Evolutionary conservation across 23 red algal species (phyloP), one percentile per base, ranked within the genome.

Genomic region (Gracilariopsis chorda): DNA sequence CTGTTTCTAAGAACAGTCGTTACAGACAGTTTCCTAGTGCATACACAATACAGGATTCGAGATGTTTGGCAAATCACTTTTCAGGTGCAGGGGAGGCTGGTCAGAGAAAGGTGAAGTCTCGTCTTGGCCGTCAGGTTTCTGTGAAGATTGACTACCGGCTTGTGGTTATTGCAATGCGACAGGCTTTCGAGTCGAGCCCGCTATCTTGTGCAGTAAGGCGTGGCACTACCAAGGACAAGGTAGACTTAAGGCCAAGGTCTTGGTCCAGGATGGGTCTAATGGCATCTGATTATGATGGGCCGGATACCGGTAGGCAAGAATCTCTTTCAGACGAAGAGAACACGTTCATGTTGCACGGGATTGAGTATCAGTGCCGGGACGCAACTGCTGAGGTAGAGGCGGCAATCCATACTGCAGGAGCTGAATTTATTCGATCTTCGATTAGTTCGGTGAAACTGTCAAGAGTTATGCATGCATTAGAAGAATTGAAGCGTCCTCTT

Each of bases 351-450:
- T 23, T 73, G 30, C 67, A 73, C 14, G 67, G 67, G 2, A 46
- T 73, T n/a, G 67, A 73, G 39, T 73, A 73, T 73, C 39, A 73
- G 28, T 20, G 47, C 67, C 42, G 28, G 47, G 67, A 73, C 17
- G 40, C 40, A 7, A 73, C 11, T 4, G 67, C 67, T 3, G 67
- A 44, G 28, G 20, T 73, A 45, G 67, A 73, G 67, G 10, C 14
- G 6, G 67, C 67, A 7, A 73, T 73, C 28, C 40, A 45, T 73
- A 46, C 47, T 23, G 42, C 67, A 45, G 67, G 67, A 14, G 11
- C 30, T 23, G 67, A 73, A 24, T 73, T 73, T 34, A 24, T 21
- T 45, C 42, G 28, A 20, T 36, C 67, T 16, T 24, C 40, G 32
- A 27, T 73, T 46, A 73, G 47, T 36, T 34, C 1, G 8, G 67